phyloP scores from a whole-genome alignment of 2,329 filamentous ascomycete species.

The Cladobotryum mycophilum region DNA sequence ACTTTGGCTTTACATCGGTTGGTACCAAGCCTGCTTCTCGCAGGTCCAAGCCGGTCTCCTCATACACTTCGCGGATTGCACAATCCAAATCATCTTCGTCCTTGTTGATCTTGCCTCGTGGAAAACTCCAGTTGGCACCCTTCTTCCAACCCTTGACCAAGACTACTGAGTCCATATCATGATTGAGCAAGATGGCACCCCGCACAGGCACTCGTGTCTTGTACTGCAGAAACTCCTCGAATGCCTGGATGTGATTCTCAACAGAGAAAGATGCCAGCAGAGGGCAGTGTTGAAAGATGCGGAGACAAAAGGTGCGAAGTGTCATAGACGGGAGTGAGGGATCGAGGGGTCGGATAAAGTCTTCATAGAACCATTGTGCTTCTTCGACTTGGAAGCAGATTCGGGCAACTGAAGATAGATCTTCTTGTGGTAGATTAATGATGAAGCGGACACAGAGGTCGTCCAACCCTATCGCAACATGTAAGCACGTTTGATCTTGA shows the following conservation, averaged over 20 bases:
- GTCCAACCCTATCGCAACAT: slow-evolving; percentile 67
- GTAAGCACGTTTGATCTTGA: slow-evolving; percentile 17
- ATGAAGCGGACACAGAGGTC: slow-evolving; percentile 97
- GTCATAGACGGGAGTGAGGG: slow-evolving; percentile 78
- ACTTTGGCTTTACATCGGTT: slow-evolving; percentile 65
- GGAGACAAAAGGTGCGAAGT: slow-evolving; percentile 76
- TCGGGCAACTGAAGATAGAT: slow-evolving; percentile 81
- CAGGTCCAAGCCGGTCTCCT: slow-evolving; percentile 90
- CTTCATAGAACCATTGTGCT: slow-evolving; percentile 99
- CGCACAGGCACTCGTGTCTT: slow-evolving; percentile 91
- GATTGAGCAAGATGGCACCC: slow-evolving; percentile 87
- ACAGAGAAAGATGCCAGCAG: slow-evolving; percentile 75
- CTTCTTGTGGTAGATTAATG: slow-evolving; percentile 88
- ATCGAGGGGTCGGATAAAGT: slow-evolving; percentile 91
- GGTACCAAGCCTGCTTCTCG: slow-evolving; percentile 68
- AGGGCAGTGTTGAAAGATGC: slow-evolving; percentile 91
- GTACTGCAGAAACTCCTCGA: slow-evolving; percentile 87
- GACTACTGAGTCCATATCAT: slow-evolving; percentile 88
- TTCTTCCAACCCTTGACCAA: slow-evolving; percentile 99
- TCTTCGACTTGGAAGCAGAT: slow-evolving; percentile 99
- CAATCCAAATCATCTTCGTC: slow-evolving; percentile 92
- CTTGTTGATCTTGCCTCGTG: slow-evolving; percentile 95
- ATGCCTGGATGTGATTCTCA: slow-evolving; percentile 73
- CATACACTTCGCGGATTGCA: slow-evolving; percentile 87
- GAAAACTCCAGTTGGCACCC: slow-evolving; percentile 92